A percentile compares a stretch with the other conserved stretches of the same genome.
phyloP scores from a whole-genome alignment of 768 basidiomycete species.

The Hypsizygus marmoreus region DNA sequence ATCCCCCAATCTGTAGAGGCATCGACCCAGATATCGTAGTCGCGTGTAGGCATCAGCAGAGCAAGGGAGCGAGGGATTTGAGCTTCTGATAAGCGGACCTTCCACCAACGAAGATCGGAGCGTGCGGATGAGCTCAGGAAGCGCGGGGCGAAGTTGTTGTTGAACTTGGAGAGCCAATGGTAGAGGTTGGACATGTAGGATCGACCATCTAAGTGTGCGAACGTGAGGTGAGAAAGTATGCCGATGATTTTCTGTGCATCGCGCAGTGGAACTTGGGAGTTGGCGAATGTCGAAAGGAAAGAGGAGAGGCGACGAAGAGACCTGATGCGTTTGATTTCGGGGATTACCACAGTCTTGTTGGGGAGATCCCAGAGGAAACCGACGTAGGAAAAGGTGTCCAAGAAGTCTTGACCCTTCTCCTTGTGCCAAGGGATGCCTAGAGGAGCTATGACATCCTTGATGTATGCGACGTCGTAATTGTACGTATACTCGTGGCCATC shows the following conservation, averaged over 20 bases:
- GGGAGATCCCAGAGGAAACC: slow-evolving; percentile 33
- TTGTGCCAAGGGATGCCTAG: slow-evolving; percentile 29
- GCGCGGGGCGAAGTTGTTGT: background rate
- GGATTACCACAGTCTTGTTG: slow-evolving; percentile 22
- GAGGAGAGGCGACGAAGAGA: slow-evolving; percentile 13
- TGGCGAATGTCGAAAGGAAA: slow-evolving; percentile 9
- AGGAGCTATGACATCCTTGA: slow-evolving; percentile 8
- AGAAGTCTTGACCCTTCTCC: slow-evolving; percentile 21
- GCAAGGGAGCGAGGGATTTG: slow-evolving; percentile 12
- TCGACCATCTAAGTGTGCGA: slow-evolving; percentile 21
- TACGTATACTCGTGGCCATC: slow-evolving; percentile 9
- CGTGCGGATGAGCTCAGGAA: slow-evolving; percentile 10
- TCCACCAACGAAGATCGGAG: slow-evolving; percentile 6
- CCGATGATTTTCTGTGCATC: slow-evolving; percentile 7
- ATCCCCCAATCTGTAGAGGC: slow-evolving; percentile 30
- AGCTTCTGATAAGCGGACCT: background rate
- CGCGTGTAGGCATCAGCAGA: slow-evolving; percentile 9
- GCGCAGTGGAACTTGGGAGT: slow-evolving; percentile 2
- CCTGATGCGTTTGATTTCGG: slow-evolving; percentile 27
- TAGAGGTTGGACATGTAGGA: slow-evolving; percentile 12
- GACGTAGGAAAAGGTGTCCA: slow-evolving; percentile 18
- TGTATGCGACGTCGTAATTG: slow-evolving; percentile 14
- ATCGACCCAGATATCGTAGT: slow-evolving; percentile 31
- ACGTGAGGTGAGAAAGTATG: slow-evolving; percentile 25
- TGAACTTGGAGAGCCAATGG: slow-evolving; percentile 6